phyloP scores from a whole-genome alignment of 176 grass and related monocot genomes.

The Tuctoria greenei region DNA sequence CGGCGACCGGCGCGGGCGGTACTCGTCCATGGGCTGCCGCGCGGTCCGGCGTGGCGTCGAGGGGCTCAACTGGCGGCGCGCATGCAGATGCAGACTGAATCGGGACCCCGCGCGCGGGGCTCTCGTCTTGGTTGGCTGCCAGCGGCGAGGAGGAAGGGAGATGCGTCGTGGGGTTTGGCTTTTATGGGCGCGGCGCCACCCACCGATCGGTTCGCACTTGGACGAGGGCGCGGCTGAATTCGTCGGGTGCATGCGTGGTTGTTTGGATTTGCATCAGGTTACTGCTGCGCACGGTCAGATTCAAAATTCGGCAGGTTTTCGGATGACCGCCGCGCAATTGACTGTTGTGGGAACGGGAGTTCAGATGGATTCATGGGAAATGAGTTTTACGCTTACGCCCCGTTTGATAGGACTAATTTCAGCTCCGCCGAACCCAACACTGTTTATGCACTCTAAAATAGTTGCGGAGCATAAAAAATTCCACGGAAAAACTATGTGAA shows the following conservation, averaged over 20 bases:
- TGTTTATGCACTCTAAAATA: too few relatives aligned
- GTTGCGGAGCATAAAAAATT: too few relatives aligned
- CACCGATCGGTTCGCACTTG: conserved; percentile 10
- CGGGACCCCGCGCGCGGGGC: not conserved
- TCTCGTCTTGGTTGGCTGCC: not conserved
- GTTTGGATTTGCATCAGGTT: conserved; percentile 11
- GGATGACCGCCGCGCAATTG: not conserved
- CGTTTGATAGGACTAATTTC: too few relatives aligned
- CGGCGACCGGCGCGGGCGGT: conserved; percentile 48
- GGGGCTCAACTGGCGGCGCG: conserved; percentile 18
- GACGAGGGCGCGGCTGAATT: too few relatives aligned
- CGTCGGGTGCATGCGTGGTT: not conserved
- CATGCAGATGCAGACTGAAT: conserved; percentile 32
- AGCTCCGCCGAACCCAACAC: too few relatives aligned
- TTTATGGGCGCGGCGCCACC: conserved; percentile 40
- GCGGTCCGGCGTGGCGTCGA: not conserved
- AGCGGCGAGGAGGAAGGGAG: conserved; percentile 11
- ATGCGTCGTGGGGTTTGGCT: conserved; percentile 27
- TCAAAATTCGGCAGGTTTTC: conserved; percentile 7
- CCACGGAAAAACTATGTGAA: too few relatives aligned
- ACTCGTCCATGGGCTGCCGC: conserved; percentile 41
- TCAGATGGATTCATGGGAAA: not conserved
- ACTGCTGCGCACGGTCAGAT: not conserved
- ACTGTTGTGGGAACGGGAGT: not conserved
- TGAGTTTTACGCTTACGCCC: too few relatives aligned